Evolutionary conservation across 768 basidiomycete species (phyloP), one percentile per base, ranked within the genome.

Genomic region (Termitomyces sp.): DNA sequence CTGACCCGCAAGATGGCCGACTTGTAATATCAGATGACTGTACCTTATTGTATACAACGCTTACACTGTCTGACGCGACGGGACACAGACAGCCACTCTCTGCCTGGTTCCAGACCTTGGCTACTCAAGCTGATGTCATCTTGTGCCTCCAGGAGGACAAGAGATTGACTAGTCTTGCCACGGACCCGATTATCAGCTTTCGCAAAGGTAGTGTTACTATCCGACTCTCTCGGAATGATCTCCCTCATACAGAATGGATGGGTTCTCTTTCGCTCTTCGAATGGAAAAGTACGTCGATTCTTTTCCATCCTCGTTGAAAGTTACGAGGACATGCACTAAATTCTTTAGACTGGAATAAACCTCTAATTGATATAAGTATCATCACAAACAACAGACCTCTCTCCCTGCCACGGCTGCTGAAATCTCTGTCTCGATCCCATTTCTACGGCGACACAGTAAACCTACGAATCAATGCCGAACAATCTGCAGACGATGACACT

Each of bases 321-420:
- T 53, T 63, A n/a, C 18, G 6, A 24, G 54, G 60, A 28, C 32
- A 60, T 61, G 36, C 62, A 71, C 57, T 44, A 35, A n/a, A 3
- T 10, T 41, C n/a, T 41, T 49, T 48, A 94, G 92, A 85, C 66
- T 94, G 91, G 90, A 78, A 91, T 61, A 66, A 70, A 2, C 90
- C 90, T 10, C 76, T 71, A 33, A 72, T 94, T 33, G 87, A 88
- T 26, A 71, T 94, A 44, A 83, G 79, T 53, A 78, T 94, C 40
- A 88, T 93, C 55, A 94, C 92, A 0, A 85, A 91, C 63, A 77
- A 88, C 64, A 80, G 92, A 33, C 86, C 91, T 9, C 67, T 71
- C 24, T 94, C 93, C 1, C 80, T 94, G 2, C 65, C 64, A 14
- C 85, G 92, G 11, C 76, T 94, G 0, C 67, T 94, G 10, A 58